phyloP scores from a whole-genome alignment of 1,284 basidiomycete species.

The Tilletia caries region DNA sequence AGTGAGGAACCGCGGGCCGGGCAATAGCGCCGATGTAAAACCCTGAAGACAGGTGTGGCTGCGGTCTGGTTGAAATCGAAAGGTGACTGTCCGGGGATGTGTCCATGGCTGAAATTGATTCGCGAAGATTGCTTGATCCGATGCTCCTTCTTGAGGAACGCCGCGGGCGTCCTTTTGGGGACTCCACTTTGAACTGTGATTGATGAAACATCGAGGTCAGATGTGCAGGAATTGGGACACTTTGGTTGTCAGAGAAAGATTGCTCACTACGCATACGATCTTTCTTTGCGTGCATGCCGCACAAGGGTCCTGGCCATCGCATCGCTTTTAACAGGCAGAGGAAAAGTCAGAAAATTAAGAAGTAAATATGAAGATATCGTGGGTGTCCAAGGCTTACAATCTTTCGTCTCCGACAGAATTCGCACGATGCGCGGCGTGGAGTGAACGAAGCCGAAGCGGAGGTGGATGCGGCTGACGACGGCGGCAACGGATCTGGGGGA shows the following conservation, averaged over 20 bases:
- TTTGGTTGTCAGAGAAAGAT: background rate
- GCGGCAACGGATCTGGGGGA: background rate
- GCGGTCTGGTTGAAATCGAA: background rate
- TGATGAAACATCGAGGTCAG: background rate
- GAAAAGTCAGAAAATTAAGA: background rate
- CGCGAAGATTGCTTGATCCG: background rate
- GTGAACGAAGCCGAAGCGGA: background rate
- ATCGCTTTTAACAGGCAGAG: background rate
- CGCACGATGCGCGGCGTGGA: constrained; percentile 8
- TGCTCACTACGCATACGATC: background rate
- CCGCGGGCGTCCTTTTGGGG: background rate
- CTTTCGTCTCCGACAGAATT: constrained; percentile 6
- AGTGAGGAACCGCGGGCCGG: background rate
- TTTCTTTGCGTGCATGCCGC: background rate
- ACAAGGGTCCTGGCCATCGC: constrained; percentile 1
- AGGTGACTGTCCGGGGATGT: background rate
- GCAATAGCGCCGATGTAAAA: too few species aligned
- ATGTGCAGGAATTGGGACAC: background rate
- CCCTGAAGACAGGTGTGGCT: background rate
- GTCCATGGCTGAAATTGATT: background rate
- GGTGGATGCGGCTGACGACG: background rate
- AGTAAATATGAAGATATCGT: background rate
- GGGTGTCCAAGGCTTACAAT: constrained; percentile 6
- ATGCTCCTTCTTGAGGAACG: background rate
- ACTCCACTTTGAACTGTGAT: background rate